Evolutionary conservation across 345 rosid species (phyloP).

Genomic region (Brassica juncea): DNA sequence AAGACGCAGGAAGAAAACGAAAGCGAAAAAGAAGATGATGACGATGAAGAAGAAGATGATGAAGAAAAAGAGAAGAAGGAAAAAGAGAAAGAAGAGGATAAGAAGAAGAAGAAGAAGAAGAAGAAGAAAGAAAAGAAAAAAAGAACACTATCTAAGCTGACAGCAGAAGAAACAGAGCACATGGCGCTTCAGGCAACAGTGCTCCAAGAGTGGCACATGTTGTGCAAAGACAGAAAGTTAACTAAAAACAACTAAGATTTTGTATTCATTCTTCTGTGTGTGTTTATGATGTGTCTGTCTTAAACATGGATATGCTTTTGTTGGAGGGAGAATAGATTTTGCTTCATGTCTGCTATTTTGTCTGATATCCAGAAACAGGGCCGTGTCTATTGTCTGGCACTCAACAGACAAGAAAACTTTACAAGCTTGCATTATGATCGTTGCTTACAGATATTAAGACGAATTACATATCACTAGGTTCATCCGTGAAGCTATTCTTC

Average conservation of each 20-base stretch:
- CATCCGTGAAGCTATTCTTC: not conserved
- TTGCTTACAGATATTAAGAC: not conserved
- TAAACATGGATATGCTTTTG: not conserved
- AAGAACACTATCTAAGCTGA: conserved; percentile 68
- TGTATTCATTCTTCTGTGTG: conserved; percentile 32
- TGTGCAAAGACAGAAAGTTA: conserved; percentile 75
- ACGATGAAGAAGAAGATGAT: not conserved
- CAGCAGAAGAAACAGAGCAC: conserved; percentile 97
- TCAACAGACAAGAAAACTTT: conserved; percentile 10
- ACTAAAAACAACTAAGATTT: conserved; percentile 28
- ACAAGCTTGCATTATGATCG: conserved; percentile 18
- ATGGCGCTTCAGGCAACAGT: conserved; percentile 95
- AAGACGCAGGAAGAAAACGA: conserved; percentile 56
- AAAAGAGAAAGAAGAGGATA: conserved; percentile 44
- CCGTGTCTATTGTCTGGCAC: not conserved
- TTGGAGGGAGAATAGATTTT: not conserved
- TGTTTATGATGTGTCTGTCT: conserved; percentile 4
- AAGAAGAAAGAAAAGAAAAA: conserved; percentile 55
- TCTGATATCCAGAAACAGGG: conserved; percentile 5
- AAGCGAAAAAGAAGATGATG: conserved; percentile 40
- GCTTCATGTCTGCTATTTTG: not conserved
- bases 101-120: conserved; percentile 2
- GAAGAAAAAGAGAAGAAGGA: conserved; percentile 55
- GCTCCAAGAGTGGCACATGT: conserved; percentile 93
- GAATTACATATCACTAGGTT: not conserved